Base-by-base conservation (phyloP, 129 eudicot genomes). In the Gnaphalium uliginosum region DNA sequence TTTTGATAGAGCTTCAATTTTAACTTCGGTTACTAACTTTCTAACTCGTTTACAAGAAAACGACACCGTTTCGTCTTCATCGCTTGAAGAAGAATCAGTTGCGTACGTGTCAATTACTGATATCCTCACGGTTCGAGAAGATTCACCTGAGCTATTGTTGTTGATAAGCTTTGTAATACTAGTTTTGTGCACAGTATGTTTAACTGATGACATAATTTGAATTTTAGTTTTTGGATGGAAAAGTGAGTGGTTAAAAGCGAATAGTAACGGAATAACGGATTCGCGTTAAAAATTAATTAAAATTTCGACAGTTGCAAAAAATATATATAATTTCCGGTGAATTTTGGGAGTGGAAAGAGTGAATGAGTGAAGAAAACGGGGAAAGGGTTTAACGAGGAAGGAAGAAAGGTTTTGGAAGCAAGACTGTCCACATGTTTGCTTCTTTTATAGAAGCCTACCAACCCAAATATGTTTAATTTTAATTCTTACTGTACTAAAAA, bases 101-200 rank as follows among this genome's bases (percentile, higher is more conserved):
- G 94, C 98, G 41, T 92, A 86, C 57, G 86, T 78, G 78, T 92
- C 98, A 24, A 94, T 92, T 63, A 92, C 85, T 14, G 91, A 80
- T n/a, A 92, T 85, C 30, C 96, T 82, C 3, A 92, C 94, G 11
- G 84, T 62, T 73, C 79, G 85, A 0, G 89, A 81, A 18, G 78
- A 30, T 26, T 24, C 53, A 22, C 30, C 13, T 18, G 13, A 35
- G 53, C 7, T 24, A 66, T 6, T 1, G 1, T 5, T 14, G 30
- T 61, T 26, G 18, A 21, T 37, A 25, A 9, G 17, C 39, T 66
- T 66, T 0, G 84, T 79, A 9, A 83, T 84, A 43, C 69, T 86
- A 4, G 77, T 81, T 51, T 57, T 77, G 80, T 92, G 97, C 26
- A 87, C 88, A 23, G 41, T 83, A 78, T 83, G 83, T 39, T 84